Evolutionary conservation across 768 basidiomycete species (phyloP).

Genomic region (Tricholoma matsutake): DNA sequence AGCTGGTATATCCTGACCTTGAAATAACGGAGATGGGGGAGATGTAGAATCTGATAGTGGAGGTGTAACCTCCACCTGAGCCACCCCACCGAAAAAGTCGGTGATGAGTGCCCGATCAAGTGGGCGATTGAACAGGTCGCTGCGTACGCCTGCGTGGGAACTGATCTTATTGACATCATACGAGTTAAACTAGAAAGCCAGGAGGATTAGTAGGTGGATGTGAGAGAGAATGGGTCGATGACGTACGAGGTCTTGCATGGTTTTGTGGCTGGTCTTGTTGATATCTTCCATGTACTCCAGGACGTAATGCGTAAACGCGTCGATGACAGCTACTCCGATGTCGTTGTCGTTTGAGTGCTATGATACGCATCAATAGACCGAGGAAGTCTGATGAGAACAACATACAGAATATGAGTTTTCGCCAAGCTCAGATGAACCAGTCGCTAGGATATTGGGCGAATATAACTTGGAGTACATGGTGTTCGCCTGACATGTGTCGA

Average conservation of each 20-base stretch:
- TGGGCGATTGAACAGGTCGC: conserved; percentile 70
- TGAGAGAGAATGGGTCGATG: background rate
- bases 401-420: conserved; percentile 91
- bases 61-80: conserved; percentile 67
- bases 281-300: conserved; percentile 90
- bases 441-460: conserved; percentile 89
- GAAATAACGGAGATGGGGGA: background rate
- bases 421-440: conserved; percentile 77
- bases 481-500: conserved; percentile 97
- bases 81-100: conserved; percentile 88
- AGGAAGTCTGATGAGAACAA: background rate
- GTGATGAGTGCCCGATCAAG: conserved; percentile 65
- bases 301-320: conserved; percentile 89
- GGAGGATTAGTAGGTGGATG: background rate
- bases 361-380: background rate
- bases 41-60: background rate
- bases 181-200: conserved; percentile 60
- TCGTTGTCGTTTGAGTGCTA: conserved; percentile 93
- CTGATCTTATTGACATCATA: conserved; percentile 74
- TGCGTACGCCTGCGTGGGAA: conserved; percentile 88
- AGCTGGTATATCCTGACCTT: background rate
- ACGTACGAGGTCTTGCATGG: conserved; percentile 80
- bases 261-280: conserved; percentile 82
- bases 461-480: conserved; percentile 93
- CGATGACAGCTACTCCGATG: conserved; percentile 94